These are phyloP conservation scores for Pythium myriotylum DNA, from an alignment of 352 stramenopile genomes.

Conservation along the genomic window DNA sequence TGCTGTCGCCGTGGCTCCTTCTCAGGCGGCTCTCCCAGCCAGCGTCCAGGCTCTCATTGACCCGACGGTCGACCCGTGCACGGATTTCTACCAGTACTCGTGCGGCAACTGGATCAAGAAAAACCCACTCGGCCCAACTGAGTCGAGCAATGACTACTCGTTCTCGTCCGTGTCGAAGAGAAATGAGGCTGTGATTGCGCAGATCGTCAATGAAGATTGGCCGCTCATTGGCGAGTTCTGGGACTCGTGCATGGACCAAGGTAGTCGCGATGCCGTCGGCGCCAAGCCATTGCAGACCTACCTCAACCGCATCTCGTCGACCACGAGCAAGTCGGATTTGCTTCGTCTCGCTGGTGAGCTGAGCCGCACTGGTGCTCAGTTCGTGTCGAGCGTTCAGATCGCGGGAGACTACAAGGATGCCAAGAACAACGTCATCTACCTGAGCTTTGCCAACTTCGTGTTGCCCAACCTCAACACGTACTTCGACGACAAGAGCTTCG, in stretches of 20 bases:
- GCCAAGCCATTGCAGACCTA: slow-evolving; percentile 17
- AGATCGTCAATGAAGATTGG: slow-evolving; percentile 31
- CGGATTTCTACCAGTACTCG: slow-evolving; percentile 31
- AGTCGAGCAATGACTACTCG: slow-evolving; percentile 19
- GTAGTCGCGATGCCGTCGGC: not conserved
- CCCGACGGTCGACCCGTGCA: slow-evolving; percentile 28
- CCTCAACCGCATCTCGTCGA: slow-evolving; percentile 3
- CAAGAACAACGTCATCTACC: slow-evolving; percentile 68
- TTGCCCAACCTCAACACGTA: slow-evolving; percentile 91
- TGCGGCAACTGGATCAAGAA: slow-evolving; percentile 37
- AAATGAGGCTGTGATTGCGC: slow-evolving; percentile 27
- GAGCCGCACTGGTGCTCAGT: slow-evolving; percentile 30
- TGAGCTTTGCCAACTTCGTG: slow-evolving; percentile 55
- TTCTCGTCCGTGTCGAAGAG: slow-evolving; percentile 27
- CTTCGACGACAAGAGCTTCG: slow-evolving; percentile 53
- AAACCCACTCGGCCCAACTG: slow-evolving; percentile 23
- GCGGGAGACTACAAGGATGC: slow-evolving; percentile 72
- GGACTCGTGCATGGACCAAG: slow-evolving; percentile 19
- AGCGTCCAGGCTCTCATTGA: slow-evolving; percentile 30
- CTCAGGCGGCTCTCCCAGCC: slow-evolving; percentile 11
- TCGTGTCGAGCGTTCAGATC: slow-evolving; percentile 67
- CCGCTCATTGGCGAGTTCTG: slow-evolving; percentile 37
- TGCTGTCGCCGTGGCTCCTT: not conserved
- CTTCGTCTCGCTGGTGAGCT: slow-evolving; percentile 27
- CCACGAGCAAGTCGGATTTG: slow-evolving; percentile 21